phyloP scores from a whole-genome alignment of 2,329 filamentous ascomycete species.

The Falciphora oryzae region DNA sequence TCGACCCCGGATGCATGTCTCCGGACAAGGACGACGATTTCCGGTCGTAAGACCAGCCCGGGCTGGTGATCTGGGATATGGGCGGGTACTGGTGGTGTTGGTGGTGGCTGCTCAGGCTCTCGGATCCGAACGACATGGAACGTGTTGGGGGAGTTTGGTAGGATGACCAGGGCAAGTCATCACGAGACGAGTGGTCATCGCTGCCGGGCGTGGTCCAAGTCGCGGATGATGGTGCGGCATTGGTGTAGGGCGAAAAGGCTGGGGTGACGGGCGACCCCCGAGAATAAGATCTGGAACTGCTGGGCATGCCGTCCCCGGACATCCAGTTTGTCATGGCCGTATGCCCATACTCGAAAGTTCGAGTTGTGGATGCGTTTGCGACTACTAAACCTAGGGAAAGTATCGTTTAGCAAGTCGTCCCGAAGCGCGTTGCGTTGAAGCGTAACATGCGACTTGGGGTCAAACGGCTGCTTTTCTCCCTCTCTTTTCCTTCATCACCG shows the following conservation, averaged over 20 bases:
- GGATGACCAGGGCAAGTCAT: constrained; percentile 39
- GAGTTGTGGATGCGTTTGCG: constrained; percentile 26
- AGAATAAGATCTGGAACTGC: constrained; percentile 39
- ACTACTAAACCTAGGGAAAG: constrained; percentile 23
- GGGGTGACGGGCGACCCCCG: constrained; percentile 45
- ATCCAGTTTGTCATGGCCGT: constrained; percentile 39
- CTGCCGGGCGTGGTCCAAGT: constrained; percentile 33
- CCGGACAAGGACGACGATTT: constrained; percentile 33
- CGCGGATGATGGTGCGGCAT: constrained; percentile 30
- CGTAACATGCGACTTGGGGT: background rate
- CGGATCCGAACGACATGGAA: constrained; percentile 44
- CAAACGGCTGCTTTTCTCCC: background rate
- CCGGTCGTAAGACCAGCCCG: constrained; percentile 35
- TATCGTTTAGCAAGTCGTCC: background rate
- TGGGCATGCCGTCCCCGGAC: constrained; percentile 34
- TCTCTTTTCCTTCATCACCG: background rate
- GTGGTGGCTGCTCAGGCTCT: constrained; percentile 26
- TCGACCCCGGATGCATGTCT: constrained; percentile 38
- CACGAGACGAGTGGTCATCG: constrained; percentile 33
- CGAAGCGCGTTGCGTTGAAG: background rate
- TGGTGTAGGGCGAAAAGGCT: constrained; percentile 44
- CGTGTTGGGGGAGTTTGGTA: constrained; percentile 34
- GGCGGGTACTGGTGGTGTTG: constrained; percentile 37
- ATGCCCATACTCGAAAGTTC: constrained; percentile 33
- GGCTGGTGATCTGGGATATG: constrained; percentile 28